Conservation (phyloP, 2,329 filamentous ascomycete genomes). For the Arthrobotrys pseudoclavata region DNA sequence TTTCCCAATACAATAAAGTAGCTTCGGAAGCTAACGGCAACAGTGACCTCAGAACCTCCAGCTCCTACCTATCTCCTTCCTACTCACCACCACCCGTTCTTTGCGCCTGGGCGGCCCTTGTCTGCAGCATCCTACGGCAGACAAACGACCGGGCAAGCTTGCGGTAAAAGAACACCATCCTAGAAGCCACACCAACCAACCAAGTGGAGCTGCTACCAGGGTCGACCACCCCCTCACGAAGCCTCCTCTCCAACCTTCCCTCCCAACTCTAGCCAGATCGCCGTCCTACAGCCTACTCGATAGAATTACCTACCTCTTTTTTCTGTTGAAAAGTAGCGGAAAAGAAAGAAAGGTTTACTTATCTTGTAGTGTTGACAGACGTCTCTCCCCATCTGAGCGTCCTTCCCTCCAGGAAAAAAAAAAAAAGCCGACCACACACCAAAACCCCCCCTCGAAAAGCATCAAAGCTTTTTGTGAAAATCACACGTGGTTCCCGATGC, state of each 20-base stretch:
- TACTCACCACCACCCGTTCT: conserved; percentile 1
- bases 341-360: background rate
- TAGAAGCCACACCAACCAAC: conserved; percentile 11
- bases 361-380: conserved; percentile 16
- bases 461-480: conserved; percentile 6
- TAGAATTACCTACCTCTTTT: conserved; percentile 14
- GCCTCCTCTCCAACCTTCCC: conserved; percentile 49
- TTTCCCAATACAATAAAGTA: background rate
- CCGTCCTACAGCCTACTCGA: conserved; percentile 28
- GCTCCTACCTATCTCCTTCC: conserved; percentile 17
- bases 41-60: conserved; percentile 35
- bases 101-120: conserved; percentile 45
- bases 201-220: conserved; percentile 52
- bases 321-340: background rate
- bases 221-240: conserved; percentile 53
- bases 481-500: conserved; percentile 55
- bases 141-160: conserved; percentile 42
- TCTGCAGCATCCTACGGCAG: conserved; percentile 36
- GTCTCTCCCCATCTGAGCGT: background rate
- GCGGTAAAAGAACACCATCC: conserved; percentile 40
- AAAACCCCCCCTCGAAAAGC: background rate
- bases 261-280: conserved; percentile 44
- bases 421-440: background rate
- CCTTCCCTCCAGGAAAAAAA: background rate
- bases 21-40: conserved; percentile 55